Evolutionary conservation across 805 yeast genomes (phyloP), one percentile per base, ranked within the genome.

Genomic region (Wickerhamia fluorescens): DNA sequence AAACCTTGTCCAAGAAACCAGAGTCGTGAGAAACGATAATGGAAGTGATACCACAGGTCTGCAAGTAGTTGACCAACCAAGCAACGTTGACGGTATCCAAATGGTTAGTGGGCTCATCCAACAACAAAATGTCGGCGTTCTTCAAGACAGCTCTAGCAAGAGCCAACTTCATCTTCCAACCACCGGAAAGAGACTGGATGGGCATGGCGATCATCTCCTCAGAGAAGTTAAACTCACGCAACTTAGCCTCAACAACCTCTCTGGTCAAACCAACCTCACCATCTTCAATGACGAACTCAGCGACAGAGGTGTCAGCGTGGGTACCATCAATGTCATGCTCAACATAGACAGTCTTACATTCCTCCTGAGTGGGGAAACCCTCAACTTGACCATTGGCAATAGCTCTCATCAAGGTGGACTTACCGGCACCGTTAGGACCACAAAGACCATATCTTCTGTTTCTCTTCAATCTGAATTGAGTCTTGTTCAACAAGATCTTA

Each of bases 131-230:
- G 69, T 85, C 95, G 58, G 98, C 97, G 71, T 88, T 88, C 78
- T 84, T 85, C 71, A 89, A 79, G 58, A 89, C 96, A 60, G 98
- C 98, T 73, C 96, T 86, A 53, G 98, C 97, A 58, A 89, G 78
- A 62, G 97, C 97, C 67, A 89, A 79, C 73, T 92, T 92, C 98
- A 89, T 89, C 81, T 92, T 92, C 98, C 98, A 89, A 79, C 98
- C 98, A 81, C 98, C 98, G 59, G 98, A 92, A 53, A 92, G 77
- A 44, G 96, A 84, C 59, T 86, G 78, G 65, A 89, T 89, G 58
- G 96, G 94, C 94, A 82, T 84, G 43, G 57, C 61, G 57, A 82
- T 78, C 96, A 89, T 92, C 59, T 80, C 95, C 37, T 85, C 89
- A 51, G 92, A 55, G 88, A 92, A 92, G 58, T 78, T 77, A 75